A percentile compares a stretch with the other conserved stretches of the same genome.
phyloP scores from a whole-genome alignment of 1,284 basidiomycete genomes.

The Ceratobasidium theobromae region DNA sequence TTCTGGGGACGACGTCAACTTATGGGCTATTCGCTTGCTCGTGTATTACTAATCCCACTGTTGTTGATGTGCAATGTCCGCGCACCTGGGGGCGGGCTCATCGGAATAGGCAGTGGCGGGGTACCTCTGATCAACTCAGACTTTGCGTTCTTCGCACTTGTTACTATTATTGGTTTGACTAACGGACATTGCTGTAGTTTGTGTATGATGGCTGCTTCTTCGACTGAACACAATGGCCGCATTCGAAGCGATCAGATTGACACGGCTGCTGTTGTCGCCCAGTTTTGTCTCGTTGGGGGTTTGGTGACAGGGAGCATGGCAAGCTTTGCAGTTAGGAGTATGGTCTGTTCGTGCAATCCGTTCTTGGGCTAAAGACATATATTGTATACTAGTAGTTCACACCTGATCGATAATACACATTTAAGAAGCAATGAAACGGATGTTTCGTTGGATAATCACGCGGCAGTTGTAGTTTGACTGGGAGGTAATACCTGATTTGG shows the following conservation, averaged over 20 bases:
- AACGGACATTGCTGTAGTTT: slow-evolving; percentile 41
- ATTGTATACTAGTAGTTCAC: background rate
- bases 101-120: slow-evolving; percentile 37
- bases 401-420: background rate
- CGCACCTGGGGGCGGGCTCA: slow-evolving; percentile 26
- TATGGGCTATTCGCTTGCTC: slow-evolving; percentile 1
- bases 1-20: slow-evolving; percentile 28
- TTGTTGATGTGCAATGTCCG: slow-evolving; percentile 36
- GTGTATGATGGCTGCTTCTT: slow-evolving; percentile 35
- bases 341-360: slow-evolving; percentile 38
- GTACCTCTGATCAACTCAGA: slow-evolving; percentile 42
- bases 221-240: slow-evolving; percentile 32
- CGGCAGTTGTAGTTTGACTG: background rate
- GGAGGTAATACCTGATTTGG: slow-evolving; percentile 68
- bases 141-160: slow-evolving; percentile 43
- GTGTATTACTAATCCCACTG: slow-evolving; percentile 24
- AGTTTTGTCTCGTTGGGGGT: slow-evolving; percentile 47
- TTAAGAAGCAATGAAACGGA: background rate
- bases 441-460: background rate
- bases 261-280: slow-evolving; percentile 45
- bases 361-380: slow-evolving; percentile 18
- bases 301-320: slow-evolving; percentile 45
- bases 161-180: slow-evolving; percentile 43
- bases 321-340: slow-evolving; percentile 44
- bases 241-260: slow-evolving; percentile 47